These are phyloP conservation scores for Thelephora ganbajun DNA, from an alignment of 768 basidiomycete genomes.

Conservation along the genomic window DNA sequence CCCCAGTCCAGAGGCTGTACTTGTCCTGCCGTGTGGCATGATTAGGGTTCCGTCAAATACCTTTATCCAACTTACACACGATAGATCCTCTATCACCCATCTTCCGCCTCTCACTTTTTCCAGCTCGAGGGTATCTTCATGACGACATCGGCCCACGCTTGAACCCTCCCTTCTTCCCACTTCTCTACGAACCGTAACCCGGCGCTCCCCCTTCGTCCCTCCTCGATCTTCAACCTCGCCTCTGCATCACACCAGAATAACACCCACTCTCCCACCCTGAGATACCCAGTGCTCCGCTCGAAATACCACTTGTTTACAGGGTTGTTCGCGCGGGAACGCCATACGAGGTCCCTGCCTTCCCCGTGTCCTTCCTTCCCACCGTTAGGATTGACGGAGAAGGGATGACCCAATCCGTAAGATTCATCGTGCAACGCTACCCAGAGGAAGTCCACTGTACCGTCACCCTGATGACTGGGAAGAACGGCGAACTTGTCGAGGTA, in stretches of 20 bases:
- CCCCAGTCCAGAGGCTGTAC: too few relatives aligned
- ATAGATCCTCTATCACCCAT: too few relatives aligned
- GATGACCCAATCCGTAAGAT: constrained; percentile 89
- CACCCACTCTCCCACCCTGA: constrained; percentile 77
- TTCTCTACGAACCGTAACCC: constrained; percentile 60
- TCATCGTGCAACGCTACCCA: constrained; percentile 99
- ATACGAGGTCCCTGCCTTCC: constrained; percentile 87
- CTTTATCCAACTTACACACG: too few relatives aligned
- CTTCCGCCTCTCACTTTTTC: constrained; percentile 27
- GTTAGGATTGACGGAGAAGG: constrained; percentile 89
- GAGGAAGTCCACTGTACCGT: constrained; percentile 97
- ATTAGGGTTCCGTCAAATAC: too few relatives aligned
- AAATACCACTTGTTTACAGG: constrained; percentile 99
- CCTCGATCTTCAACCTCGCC: constrained; percentile 60
- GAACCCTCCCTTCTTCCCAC: constrained; percentile 64
- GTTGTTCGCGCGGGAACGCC: constrained; percentile 87
- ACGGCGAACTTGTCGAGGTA: constrained; percentile 99
- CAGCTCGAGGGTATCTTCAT: constrained; percentile 69
- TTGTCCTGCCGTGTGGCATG: too few relatives aligned
- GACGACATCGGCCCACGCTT: constrained; percentile 54
- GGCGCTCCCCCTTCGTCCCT: constrained; percentile 45
- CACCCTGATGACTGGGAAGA: constrained; percentile 86
- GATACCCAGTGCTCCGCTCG: constrained; percentile 85
- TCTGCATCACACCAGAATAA: constrained; percentile 99
- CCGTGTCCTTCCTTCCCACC: constrained; percentile 85